A percentile compares a stretch with the other conserved stretches of the same genome.
Evolutionary conservation across 1,139 yeast genomes (phyloP).

Genomic region (Pichia sp.): DNA sequence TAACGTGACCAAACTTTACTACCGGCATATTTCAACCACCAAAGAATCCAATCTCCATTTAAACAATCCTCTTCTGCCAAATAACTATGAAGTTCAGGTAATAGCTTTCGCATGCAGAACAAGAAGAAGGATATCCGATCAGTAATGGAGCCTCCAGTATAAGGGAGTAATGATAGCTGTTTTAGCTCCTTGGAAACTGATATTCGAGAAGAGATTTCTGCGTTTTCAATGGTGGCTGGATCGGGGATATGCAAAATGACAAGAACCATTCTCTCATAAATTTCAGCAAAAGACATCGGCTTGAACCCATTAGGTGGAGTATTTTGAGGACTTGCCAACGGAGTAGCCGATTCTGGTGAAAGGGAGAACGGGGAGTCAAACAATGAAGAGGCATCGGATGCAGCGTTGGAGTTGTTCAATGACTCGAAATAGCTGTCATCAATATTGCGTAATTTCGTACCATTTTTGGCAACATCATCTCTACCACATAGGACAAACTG

Average conservation of each 20-base stretch:
- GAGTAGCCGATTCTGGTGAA: conserved; percentile 24
- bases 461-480: conserved; percentile 34
- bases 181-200: conserved; percentile 12
- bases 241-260: conserved; percentile 74
- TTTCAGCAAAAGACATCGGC: conserved; percentile 55
- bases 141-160: conserved; percentile 59
- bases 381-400: conserved; percentile 15
- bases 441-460: conserved; percentile 38
- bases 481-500: conserved; percentile 38
- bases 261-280: conserved; percentile 70
- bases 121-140: conserved; percentile 73
- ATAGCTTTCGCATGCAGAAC: conserved; percentile 52
- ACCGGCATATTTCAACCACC: conserved; percentile 97
- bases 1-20: conserved; percentile 76
- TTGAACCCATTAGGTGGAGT: conserved; percentile 23
- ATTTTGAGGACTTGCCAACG: conserved; percentile 15
- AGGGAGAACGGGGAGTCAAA: conserved; percentile 22
- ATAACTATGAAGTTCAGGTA: conserved; percentile 75
- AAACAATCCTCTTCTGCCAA: conserved; percentile 79
- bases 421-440: conserved; percentile 43
- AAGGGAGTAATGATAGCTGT: conserved; percentile 13
- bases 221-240: conserved; percentile 21
- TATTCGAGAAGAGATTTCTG: background rate
- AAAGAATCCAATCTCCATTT: conserved; percentile 86
- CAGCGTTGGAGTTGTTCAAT: conserved; percentile 17